phyloP scores from a whole-genome alignment of 2,329 filamentous ascomycete species.

The Xylaria sp. region DNA sequence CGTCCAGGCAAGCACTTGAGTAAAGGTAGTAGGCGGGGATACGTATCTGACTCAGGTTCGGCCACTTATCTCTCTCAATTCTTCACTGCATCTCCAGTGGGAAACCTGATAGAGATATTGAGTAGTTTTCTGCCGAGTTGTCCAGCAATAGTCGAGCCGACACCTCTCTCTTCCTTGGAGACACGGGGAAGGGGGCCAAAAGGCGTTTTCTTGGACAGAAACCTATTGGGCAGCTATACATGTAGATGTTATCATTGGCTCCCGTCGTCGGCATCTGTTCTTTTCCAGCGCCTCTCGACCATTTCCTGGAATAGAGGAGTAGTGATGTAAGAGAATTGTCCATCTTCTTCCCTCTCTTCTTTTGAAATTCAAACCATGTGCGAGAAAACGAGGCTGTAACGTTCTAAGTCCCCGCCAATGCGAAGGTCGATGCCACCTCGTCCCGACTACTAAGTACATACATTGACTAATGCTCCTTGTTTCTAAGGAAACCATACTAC shows the following conservation, averaged over 20 bases:
- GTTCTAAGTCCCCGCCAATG: not conserved
- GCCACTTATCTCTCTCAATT: not conserved
- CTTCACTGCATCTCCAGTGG: not conserved
- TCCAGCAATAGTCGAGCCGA: constrained; percentile 16
- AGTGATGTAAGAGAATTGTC: not conserved
- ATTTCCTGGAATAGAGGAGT: not conserved
- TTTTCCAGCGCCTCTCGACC: not conserved
- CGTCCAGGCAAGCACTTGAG: not conserved
- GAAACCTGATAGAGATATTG: constrained; percentile 13
- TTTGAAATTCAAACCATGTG: not conserved
- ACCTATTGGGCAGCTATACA: constrained; percentile 31
- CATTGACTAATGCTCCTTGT: not conserved
- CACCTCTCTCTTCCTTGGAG: not conserved
- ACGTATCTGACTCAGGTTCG: not conserved
- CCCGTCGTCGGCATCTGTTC: not conserved
- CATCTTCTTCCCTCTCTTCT: not conserved
- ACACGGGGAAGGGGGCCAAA: constrained; percentile 4
- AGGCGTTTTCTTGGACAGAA: constrained; percentile 10
- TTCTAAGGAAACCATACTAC: not conserved
- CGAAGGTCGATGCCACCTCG: not conserved
- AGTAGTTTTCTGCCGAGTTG: not conserved
- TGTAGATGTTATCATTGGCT: constrained; percentile 6
- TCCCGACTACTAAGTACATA: not conserved
- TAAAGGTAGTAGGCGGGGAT: not conserved
- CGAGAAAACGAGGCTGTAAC: constrained; percentile 18